Evolutionary conservation across 176 grass and related monocot species (phyloP), one percentile per base, ranked within the genome.

Genomic region (Triticum timopheevii): DNA sequence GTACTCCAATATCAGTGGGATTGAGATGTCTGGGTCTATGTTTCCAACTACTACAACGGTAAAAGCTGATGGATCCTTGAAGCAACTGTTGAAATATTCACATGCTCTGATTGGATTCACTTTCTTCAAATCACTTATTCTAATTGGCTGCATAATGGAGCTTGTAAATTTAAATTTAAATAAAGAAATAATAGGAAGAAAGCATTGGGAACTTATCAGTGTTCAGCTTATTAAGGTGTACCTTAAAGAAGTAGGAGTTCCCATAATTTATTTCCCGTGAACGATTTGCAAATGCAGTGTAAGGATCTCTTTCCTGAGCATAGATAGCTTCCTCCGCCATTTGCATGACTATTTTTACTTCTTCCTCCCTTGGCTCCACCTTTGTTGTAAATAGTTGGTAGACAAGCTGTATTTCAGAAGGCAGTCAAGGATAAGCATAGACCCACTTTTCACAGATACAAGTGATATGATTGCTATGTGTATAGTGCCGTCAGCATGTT

Each of bases 281-380:
- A 90, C 93, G 86, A 93, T 99, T 99, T 52, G 97, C 90, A 96
- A 93, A 99, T 83, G 92, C 97, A 83, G 94, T 99, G 89, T 90
- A 99, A 58, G 97, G 97, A 86, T 99, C 97, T 78, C 97, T 91
- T 87, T 99, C 97, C 92, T 99, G 97, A 83, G 97, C 97, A 88
- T 95, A 91, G 67, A 99, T 96, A 90, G 97, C 97, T 93, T 99
- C 97, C 90, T 96, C 97, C 27, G 97, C 90, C 97, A 99, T 99
- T 94, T 99, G 97, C 97, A 99, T 96, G 77, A 99, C 97, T 86
- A 96, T 99, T 86, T 96, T 96, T 39, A 99, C 94, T 80, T 99
- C 97, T 94, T 94, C 97, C 65, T 99, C 94, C 71, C 97, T 92
- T 82, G 97, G 90, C 73, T 94, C 97, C 87, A 96, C 94, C 84